A percentile compares a stretch with the other conserved stretches of the same genome.
These are phyloP conservation scores for Leccinum uliginosum DNA, from an alignment of 768 basidiomycete species.

Conservation along the genomic window DNA sequence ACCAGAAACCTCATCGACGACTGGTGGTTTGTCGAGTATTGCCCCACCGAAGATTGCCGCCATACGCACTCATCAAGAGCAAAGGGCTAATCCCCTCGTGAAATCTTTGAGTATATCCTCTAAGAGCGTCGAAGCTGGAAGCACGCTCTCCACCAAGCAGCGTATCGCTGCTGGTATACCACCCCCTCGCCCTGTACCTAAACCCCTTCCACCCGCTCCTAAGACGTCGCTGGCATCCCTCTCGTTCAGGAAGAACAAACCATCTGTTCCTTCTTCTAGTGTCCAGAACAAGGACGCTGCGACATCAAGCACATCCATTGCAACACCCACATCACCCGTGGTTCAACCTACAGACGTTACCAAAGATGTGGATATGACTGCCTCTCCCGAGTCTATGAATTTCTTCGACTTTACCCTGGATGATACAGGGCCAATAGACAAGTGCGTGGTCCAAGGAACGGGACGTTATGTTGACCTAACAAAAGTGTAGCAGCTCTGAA, in stretches of 20 bases:
- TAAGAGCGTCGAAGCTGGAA: constrained; percentile 25
- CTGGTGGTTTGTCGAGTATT: constrained; percentile 1
- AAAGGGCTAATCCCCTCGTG: constrained; percentile 28
- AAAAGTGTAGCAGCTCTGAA: constrained; percentile 3
- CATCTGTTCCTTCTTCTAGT: constrained; percentile 3
- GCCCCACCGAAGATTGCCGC: constrained; percentile 13
- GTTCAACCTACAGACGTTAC: background rate
- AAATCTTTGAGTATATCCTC: constrained; percentile 27
- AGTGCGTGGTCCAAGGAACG: constrained; percentile 8
- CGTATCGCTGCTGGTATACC: constrained; percentile 41
- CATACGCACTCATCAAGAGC: constrained; percentile 29
- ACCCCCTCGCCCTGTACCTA: constrained; percentile 33
- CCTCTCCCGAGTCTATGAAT: constrained; percentile 23
- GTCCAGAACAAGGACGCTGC: constrained; percentile 14
- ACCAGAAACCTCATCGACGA: constrained; percentile 2
- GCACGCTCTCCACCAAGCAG: constrained; percentile 48
- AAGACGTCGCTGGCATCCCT: constrained; percentile 29
- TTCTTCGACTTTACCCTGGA: constrained; percentile 11
- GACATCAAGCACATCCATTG: background rate
- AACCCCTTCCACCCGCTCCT: constrained; percentile 23
- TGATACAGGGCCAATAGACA: constrained; percentile 2
- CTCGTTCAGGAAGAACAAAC: constrained; percentile 42
- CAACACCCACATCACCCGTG: constrained; percentile 12
- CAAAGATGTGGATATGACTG: background rate
- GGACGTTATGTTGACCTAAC: background rate